A percentile compares a stretch with the other conserved stretches of the same genome.
These are phyloP conservation scores for Pseudogymnoascus sp. DNA, from an alignment of 2,329 filamentous ascomycete species.

Conservation along the genomic window DNA sequence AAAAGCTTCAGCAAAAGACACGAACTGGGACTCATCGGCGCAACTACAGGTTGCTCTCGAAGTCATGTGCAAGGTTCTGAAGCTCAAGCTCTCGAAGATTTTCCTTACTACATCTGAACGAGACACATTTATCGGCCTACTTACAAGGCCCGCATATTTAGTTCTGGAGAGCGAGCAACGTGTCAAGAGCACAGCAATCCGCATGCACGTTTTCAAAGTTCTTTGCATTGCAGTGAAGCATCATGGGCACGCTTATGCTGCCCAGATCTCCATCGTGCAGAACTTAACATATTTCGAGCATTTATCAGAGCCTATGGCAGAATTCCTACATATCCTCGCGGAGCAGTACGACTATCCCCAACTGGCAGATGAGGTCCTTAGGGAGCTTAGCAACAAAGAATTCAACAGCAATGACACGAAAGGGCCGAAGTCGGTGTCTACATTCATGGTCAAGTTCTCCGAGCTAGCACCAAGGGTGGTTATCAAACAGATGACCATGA, in stretches of 20 bases:
- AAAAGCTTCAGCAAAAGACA: slow-evolving; percentile 69
- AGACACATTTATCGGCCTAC: slow-evolving; percentile 86
- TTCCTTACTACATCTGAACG: slow-evolving; percentile 94
- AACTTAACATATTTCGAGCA: slow-evolving; percentile 98
- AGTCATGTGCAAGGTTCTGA: slow-evolving; percentile 91
- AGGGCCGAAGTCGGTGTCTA: slow-evolving; percentile 91
- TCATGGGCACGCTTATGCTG: slow-evolving; percentile 91
- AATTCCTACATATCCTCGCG: slow-evolving; percentile 89
- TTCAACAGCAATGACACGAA: slow-evolving; percentile 95
- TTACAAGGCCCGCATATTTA: slow-evolving; percentile 89
- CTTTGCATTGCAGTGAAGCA: slow-evolving; percentile 95
- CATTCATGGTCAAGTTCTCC: slow-evolving; percentile 87
- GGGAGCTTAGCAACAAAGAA: slow-evolving; percentile 93
- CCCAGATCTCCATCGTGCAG: slow-evolving; percentile 96
- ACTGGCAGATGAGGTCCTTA: slow-evolving; percentile 83
- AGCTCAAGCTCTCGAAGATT: slow-evolving; percentile 82
- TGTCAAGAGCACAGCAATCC: slow-evolving; percentile 78
- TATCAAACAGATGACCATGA: slow-evolving; percentile 93
- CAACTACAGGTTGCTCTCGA: slow-evolving; percentile 87
- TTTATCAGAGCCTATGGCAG: slow-evolving; percentile 97
- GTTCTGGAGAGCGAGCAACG: slow-evolving; percentile 89
- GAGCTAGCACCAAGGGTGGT: slow-evolving; percentile 85
- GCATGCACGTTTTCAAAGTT: slow-evolving; percentile 97
- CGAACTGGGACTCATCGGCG: slow-evolving; percentile 76
- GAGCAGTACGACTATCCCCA: slow-evolving; percentile 98